phyloP scores from a whole-genome alignment of 495 filamentous ascomycete genomes.

The Hypomontagnella monticulosa region DNA sequence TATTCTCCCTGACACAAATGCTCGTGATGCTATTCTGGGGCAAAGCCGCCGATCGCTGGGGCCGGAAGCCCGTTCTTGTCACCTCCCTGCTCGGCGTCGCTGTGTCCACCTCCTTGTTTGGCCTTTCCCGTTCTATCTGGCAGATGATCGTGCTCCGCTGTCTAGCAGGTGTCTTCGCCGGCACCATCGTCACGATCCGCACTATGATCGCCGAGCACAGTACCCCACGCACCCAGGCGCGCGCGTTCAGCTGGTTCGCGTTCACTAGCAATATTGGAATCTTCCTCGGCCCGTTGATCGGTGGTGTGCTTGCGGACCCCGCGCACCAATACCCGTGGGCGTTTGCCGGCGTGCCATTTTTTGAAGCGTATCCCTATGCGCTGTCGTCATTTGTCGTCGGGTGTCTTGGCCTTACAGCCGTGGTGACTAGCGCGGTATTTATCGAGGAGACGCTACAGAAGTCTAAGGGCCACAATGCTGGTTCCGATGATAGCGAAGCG shows the following conservation, averaged over 20 bases:
- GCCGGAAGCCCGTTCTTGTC: slow-evolving; percentile 73
- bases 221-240: slow-evolving; percentile 70
- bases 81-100: slow-evolving; percentile 68
- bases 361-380: slow-evolving; percentile 70
- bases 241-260: slow-evolving; percentile 76
- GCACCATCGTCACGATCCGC: slow-evolving; percentile 73
- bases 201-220: slow-evolving; percentile 77
- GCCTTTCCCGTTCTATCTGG: slow-evolving; percentile 65
- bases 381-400: slow-evolving; percentile 67
- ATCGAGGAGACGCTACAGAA: slow-evolving; percentile 64
- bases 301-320: slow-evolving; percentile 70
- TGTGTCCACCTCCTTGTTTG: slow-evolving; percentile 67
- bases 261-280: slow-evolving; percentile 76
- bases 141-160: slow-evolving; percentile 76
- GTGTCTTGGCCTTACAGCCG: slow-evolving; percentile 58
- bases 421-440: slow-evolving; percentile 58
- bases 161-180: slow-evolving; percentile 72
- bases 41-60: slow-evolving; percentile 68
- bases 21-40: slow-evolving; percentile 67
- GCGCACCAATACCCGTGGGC: slow-evolving; percentile 63
- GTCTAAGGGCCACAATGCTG: neutral
- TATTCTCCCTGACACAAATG: slow-evolving; percentile 75
- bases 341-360: slow-evolving; percentile 65
- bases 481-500: slow-evolving; percentile 20
- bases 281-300: slow-evolving; percentile 71